These are phyloP conservation scores for Nitzschia palea DNA, from an alignment of 108 stramenopile genomes.

Conservation along the genomic window DNA sequence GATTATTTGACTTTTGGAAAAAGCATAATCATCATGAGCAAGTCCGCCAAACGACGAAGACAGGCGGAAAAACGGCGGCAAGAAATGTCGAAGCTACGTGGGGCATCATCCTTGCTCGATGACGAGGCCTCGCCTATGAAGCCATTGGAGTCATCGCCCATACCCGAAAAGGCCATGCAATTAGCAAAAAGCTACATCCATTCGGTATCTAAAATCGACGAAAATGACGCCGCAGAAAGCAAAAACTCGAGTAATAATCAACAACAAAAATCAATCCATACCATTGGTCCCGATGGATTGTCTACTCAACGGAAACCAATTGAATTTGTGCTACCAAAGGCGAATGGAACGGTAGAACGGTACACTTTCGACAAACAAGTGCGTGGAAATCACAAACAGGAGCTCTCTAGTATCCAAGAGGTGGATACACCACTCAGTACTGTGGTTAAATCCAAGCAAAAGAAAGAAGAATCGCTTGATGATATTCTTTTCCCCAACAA, in stretches of 20 bases:
- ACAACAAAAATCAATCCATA: background rate
- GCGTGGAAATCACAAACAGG: background rate
- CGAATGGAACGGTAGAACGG: conserved; percentile 5
- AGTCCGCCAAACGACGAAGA: conserved; percentile 18
- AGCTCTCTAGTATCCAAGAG: conserved; percentile 2
- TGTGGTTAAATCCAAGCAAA: background rate
- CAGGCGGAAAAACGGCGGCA: background rate
- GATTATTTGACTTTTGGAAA: background rate
- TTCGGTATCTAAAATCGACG: too few relatives aligned
- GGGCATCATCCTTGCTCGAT: conserved; percentile 10
- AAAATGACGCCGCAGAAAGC: too few relatives aligned
- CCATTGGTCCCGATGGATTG: background rate
- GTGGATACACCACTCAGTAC: background rate
- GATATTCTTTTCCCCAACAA: conserved; percentile 35
- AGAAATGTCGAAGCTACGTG: conserved; percentile 8
- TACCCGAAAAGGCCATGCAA: background rate
- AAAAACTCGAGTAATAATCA: background rate
- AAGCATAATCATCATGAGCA: conserved; percentile 4
- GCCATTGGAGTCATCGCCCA: background rate
- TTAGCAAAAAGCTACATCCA: too few relatives aligned
- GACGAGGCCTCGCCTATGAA: background rate
- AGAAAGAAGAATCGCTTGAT: conserved; percentile 24
- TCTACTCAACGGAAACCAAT: conserved; percentile 14
- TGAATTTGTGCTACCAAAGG: conserved; percentile 36
- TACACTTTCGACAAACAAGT: conserved; percentile 19